Base-by-base conservation (phyloP, 805 yeast species). In the Komagataella populi region DNA sequence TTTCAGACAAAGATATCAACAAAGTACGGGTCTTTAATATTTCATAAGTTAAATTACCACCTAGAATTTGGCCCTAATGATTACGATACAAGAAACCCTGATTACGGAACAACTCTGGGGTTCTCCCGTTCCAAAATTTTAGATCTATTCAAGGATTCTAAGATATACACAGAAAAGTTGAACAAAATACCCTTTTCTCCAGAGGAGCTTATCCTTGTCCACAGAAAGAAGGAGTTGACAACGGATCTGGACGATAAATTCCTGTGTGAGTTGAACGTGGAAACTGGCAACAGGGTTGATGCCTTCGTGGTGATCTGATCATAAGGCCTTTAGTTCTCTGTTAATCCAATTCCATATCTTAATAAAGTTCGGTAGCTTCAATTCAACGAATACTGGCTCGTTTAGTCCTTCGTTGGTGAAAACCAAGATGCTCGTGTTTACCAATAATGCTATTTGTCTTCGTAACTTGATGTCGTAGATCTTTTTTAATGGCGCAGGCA, bases 31-130 rank as follows among this genome's bases (percentile, higher is more conserved):
- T 36, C 64, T 51, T 51, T 60, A 48, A 54, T 69, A 18, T 51
- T 57, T 4, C 63, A 60, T 22, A 74, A 78, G 2, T 55, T 84
- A 36, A 70, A 69, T 23, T 86, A 81, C 61, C 85, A 84, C 62
- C 73, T 84, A 56, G 95, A 86, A 61, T 87, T 87, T 64, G 78
- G 86, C 30, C 93, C 95, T 0, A 90, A 83, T 57, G 95, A 87
- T 58, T 86, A 79, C 60, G 80, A 78, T 54, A 63, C 66, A 56
- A 76, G 76, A 54, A 77, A 85, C 52, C 83, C 81, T 4, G 90
- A 79, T 53, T 74, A 71, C 49, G 95, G 95, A 1, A 79, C 90
- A 7, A 77, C 82, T 17, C 71, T 90, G 39, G 74, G 70, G 16
- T 79, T 82, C 55, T 70, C 88, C 51, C 74, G 88, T 55, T 56